Evolutionary conservation across 495 filamentous ascomycete genomes (phyloP), one percentile per base, ranked within the genome.

Genomic region (Glonium stellatum): DNA sequence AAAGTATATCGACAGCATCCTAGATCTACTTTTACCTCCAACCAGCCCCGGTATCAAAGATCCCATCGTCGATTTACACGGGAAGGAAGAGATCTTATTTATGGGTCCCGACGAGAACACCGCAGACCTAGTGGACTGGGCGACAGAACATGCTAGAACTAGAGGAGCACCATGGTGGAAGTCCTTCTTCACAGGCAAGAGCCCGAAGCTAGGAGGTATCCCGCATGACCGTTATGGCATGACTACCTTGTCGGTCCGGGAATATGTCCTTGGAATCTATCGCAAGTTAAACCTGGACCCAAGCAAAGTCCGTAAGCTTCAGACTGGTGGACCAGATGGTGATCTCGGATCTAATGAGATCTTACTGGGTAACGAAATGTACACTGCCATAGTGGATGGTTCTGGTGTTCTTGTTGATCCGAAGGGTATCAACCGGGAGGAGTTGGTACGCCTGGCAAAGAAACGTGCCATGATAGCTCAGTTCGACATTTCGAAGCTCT

Each of bases 61-160:
- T 66, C 93, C 93, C 8, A 93, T 98, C 56, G 91, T 97, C 36
- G 92, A 98, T 74, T 78, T 97, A 39, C 86, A 97, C 73, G 88
- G 88, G 53, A 88, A 95, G 76, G 81, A 93, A 66, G 93, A 98
- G 71, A 97, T 98, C 59, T 78, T 98, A 6, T 98, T 98, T 77
- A 87, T 98, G 90, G 93, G 93, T 22, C 93, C 93, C 1, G 93
- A 98, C 65, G 93, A 98, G 84, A 97, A 97, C 76, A 98, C 93
- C 4, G 93, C 93, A 35, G 90, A 95, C 67, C 80, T 98, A 50
- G 93, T 98, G 37, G 86, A 97, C 73, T 98, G 93, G 93, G 93
- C 93, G 27, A 98, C 93, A 3, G 89, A 92, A 72, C 93, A 98
- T 72, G 95, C 93, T 59, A 82, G 89, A 37, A 78, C 76, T 64